Conservation (phyloP, 1,284 basidiomycete species). For the Leccinum fallax region DNA sequence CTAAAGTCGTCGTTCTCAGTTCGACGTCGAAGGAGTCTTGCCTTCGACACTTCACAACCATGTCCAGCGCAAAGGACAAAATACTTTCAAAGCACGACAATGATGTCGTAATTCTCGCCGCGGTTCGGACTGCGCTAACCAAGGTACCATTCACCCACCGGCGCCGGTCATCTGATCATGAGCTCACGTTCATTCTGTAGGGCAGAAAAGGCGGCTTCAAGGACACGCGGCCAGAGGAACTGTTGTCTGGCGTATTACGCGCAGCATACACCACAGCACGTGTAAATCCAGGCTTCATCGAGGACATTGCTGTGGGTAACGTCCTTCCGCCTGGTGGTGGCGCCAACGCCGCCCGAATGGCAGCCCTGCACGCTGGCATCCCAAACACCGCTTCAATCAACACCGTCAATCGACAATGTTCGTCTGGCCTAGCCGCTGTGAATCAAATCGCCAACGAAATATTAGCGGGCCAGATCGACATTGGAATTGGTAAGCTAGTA, state of each 20-base stretch:
- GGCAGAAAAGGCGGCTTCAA: conserved; percentile 94
- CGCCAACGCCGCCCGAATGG: conserved; percentile 91
- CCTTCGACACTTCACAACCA: conserved; percentile 1
- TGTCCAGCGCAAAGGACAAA: conserved; percentile 42
- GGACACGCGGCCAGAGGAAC: conserved; percentile 88
- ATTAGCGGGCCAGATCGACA: conserved; percentile 80
- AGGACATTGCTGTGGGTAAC: conserved; percentile 92
- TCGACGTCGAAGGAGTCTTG: background rate
- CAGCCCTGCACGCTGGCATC: conserved; percentile 89
- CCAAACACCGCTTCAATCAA: conserved; percentile 81
- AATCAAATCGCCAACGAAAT: conserved; percentile 94
- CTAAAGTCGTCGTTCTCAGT: background rate
- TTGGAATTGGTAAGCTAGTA: conserved; percentile 78
- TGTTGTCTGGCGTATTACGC: conserved; percentile 82
- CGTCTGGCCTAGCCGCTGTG: conserved; percentile 87
- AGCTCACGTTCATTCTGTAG: conserved; percentile 39
- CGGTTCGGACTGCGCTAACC: conserved; percentile 88
- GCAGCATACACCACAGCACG: conserved; percentile 67
- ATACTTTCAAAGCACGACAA: conserved; percentile 63
- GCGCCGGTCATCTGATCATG: background rate
- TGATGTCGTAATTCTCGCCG: conserved; percentile 91
- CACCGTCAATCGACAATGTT: conserved; percentile 96
- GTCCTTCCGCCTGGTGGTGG: conserved; percentile 94
- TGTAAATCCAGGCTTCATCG: conserved; percentile 82
- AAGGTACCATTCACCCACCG: conserved; percentile 53